Evolutionary conservation across 495 filamentous ascomycete species (phyloP), one percentile per base, ranked within the genome.

Genomic region (Penicillium pulvis): DNA sequence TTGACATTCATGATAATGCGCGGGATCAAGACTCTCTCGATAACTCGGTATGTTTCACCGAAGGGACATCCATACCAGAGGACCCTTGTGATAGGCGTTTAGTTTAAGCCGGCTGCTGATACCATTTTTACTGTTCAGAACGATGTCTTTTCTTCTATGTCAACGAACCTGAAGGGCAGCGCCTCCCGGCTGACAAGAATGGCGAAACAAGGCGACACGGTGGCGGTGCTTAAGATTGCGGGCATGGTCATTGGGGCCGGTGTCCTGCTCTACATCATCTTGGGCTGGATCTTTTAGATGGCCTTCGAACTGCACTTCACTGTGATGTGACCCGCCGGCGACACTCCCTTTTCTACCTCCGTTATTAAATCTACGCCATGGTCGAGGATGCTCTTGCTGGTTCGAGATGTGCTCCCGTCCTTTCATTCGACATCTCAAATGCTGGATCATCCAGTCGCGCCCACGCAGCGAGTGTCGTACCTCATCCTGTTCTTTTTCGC

Each of bases 1-100:
- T 97, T 45, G 91, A 98, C 76, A 98, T 98, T 70, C 96, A 97
- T 77, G 92, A 97, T 76, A 90, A 92, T 69, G 94, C 94, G 41
- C 83, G 90, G 41, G 84, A 88, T 65, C 93, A 97, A 67, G 84
- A 88, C 52, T 81, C 94, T 28, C 90, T 98, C 57, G 92, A 98
- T 71, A 82, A 84, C 64, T 91, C 90, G 44, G 92, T 96, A 84
- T 17, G 85, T 75, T 48, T 51, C 20, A 2, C 26, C 53, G 24
- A 4, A 60, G 55, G 24, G n/a, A 43, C 9, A 35, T 19, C 20
- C 8, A 20, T 19, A 36, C 14, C 5, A 8, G 7, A 41, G 39
- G 14, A 3, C 16, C 3, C 3, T 5, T 6, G 2, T n/a, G 39
- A 41, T 17, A 1, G 33, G 10, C 33, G 9, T 36, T 1, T 17